Evolutionary conservation across 352 stramenopile species (phyloP).

Genomic region (Phytophthora citrophthora): DNA sequence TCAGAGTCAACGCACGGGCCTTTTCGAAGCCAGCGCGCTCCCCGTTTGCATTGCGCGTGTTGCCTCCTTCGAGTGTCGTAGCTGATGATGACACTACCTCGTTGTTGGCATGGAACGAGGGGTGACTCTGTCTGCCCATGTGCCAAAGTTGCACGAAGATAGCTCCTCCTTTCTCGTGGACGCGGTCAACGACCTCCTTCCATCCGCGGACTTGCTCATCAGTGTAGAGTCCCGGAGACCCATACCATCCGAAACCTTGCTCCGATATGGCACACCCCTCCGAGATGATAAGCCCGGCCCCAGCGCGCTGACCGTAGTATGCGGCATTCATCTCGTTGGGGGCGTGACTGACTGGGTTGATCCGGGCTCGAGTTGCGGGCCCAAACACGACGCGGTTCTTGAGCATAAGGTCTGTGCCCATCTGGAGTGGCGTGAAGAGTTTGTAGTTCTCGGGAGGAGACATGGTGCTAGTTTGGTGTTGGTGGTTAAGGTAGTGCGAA

Average conservation of each 20-base stretch:
- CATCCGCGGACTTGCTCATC: conserved; percentile 45
- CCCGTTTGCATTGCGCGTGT: conserved; percentile 35
- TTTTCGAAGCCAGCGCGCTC: conserved; percentile 23
- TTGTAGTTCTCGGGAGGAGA: conserved; percentile 33
- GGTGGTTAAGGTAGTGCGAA: conserved; percentile 3
- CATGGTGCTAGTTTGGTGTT: conserved; percentile 13
- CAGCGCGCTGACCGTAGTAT: conserved; percentile 52
- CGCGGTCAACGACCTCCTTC: conserved; percentile 56
- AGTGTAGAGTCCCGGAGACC: conserved; percentile 50
- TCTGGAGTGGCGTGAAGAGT: conserved; percentile 40
- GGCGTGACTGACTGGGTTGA: conserved; percentile 18
- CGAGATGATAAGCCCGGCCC: conserved; percentile 52
- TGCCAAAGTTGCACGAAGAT: conserved; percentile 91
- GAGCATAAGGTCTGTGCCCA: conserved; percentile 35
- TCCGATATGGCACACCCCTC: conserved; percentile 49
- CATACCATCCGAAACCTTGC: conserved; percentile 38
- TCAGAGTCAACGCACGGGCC: conserved; percentile 27
- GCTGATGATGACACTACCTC: conserved; percentile 54
- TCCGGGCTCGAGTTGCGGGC: conserved; percentile 44
- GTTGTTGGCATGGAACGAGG: conserved; percentile 51
- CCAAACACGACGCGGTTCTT: conserved; percentile 56
- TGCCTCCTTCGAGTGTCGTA: conserved; percentile 20
- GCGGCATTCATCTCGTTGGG: conserved; percentile 33
- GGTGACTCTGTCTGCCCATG: conserved; percentile 68
- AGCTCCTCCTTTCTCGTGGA: conserved; percentile 75